Evolutionary conservation across 371 early-diverging fungal species (phyloP), one percentile per base, ranked within the genome.

Genomic region (Mycotypha africana): DNA sequence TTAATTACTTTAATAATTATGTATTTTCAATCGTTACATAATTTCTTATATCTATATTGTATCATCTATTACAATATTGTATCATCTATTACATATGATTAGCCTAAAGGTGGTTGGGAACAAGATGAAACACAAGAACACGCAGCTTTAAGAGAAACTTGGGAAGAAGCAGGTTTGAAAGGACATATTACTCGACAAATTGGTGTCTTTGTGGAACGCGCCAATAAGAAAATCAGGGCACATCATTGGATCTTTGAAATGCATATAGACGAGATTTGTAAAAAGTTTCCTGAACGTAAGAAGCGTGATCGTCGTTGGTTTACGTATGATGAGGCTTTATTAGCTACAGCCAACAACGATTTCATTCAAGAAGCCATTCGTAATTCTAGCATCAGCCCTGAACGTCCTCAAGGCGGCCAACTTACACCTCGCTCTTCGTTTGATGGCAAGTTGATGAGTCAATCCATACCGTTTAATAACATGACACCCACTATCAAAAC

Each of bases 41-140:
- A n/a, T n/a, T n/a, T n/a, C n/a, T 17, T 26, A 11, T 24, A 1
- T 34, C 24, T 42, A 19, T 19, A 2, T 16, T 24, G n/a, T 25
- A 2, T 25, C 20, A 14, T 25, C 4, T 42, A 19, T 22, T 39
- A 31, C 35, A 30, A 40, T 23, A 11, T 34, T 2, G 32, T 19
- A 23, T 26, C 10, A 28, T 37, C 19, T 23, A 38, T 36, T 37
- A 31, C n/a, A 11, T 42, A 41, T 20, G 36, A n/a, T 22, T 57
- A 76, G 62, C 82, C 82, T 10, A 83, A 83, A 56, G 84, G 84
- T 14, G 84, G 84, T 20, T 83, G 84, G 84, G 84, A 83, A 50
- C 62, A 62, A 21, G 81, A 83, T 38, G 84, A 83, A 56, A 73
- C 80, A 8, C 73, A 77, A 50, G 79, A 77, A 47, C 73, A 79